Evolutionary conservation across 805 yeast genomes (phyloP).

Genomic region (Lachancea sp.): DNA sequence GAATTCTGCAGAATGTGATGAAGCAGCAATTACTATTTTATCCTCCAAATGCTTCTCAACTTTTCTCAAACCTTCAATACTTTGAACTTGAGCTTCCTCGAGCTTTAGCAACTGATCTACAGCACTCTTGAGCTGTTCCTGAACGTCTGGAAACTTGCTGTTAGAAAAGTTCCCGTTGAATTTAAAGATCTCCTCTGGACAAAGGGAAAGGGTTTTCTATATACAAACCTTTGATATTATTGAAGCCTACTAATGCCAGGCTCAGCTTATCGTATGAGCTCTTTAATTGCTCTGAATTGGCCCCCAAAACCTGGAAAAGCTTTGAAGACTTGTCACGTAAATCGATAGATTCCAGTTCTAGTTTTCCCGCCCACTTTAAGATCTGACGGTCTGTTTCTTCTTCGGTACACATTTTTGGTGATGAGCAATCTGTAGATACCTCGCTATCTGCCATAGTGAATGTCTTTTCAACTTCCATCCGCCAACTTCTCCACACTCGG

Average conservation of each 20-base stretch:
- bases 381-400: constrained; percentile 26
- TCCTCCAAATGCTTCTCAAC: not conserved
- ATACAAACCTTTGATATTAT: constrained; percentile 14
- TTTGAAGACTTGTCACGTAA: constrained; percentile 31
- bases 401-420: constrained; percentile 3
- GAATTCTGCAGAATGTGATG: not conserved
- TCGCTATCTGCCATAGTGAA: constrained; percentile 7
- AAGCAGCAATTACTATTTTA: not conserved
- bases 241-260: constrained; percentile 8
- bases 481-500: too few relatives aligned
- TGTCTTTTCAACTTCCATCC: too few relatives aligned
- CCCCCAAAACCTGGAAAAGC: constrained; percentile 16
- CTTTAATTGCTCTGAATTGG: constrained; percentile 14
- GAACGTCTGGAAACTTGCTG: not conserved
- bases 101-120: not conserved
- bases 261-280: constrained; percentile 11
- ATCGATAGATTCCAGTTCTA: constrained; percentile 45
- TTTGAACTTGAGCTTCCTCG: not conserved
- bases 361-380: constrained; percentile 43
- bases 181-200: not conserved
- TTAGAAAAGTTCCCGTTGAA: too few relatives aligned
- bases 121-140: not conserved
- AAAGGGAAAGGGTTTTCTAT: not conserved
- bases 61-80: not conserved
- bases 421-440: constrained; percentile 7